Evolutionary conservation across 495 filamentous ascomycete species (phyloP), one percentile per base, ranked within the genome.

Genomic region (Hypoxylon intermedium): DNA sequence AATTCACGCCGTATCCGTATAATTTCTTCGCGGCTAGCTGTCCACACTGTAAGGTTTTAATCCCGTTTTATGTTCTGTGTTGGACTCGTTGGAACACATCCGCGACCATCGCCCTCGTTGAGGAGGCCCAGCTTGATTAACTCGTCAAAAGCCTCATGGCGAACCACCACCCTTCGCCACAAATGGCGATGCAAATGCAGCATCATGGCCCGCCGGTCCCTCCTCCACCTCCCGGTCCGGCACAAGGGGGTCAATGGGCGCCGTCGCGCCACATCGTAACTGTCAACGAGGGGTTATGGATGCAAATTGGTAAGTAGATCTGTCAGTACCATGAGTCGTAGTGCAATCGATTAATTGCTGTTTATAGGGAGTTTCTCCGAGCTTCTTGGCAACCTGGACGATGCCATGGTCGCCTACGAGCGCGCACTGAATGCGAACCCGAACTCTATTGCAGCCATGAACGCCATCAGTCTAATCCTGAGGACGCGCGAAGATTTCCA

Each of bases 391-490:
- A 90, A 96, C 62, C 76, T 92, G 13, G 94, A 98, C 52, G 89
- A 92, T 63, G 93, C 92, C 42, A 89, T 91, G 78, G 76, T 80
- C 53, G 89, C 92, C 18, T 98, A 97, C 69, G 91, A 98, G 71
- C 86, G 89, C 68, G 94, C 93, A 9, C 79, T 98, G 58, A 82
- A 85, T 40, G 87, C 90, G 72, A 98, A 98, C 66, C 85, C 87
- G 42, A 90, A 91, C 77, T 98, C 94, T 5, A 88, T 96, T 24
- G 85, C 86, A 0, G 94, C 94, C 13, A 96, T 99, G 91, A 95
- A 92, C 52, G 89, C 91, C 30, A 96, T 97, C 47, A 94, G 92
- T 21, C 84, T 88, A 65, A 96, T 98, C 52, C 80, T 97, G 20
- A 84, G 95, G 34, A 91, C 90, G 18, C 91, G 91, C 65, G 94